Base-by-base conservation (phyloP, 768 basidiomycete genomes). In the Pleurotus djamor region DNA sequence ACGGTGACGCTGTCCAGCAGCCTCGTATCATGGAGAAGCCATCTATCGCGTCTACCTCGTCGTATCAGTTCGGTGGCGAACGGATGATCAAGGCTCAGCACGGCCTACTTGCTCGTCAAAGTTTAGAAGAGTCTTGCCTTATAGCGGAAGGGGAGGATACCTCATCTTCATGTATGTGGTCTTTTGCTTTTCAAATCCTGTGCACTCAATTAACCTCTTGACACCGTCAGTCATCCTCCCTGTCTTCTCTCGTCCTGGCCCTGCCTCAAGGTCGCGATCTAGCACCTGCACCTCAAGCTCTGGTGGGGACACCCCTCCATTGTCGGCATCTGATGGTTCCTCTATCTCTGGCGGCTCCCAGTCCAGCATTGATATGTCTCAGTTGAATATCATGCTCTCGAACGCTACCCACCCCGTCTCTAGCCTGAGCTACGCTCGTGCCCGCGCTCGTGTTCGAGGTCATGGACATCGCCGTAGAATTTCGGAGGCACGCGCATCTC, bases 361-460 rank as follows among this genome's bases (percentile, higher is more conserved):
- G 68, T 91, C 88, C 0, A 91, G 90, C 71, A 85, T 92, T 58
- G 91, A 93, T 68, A 68, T 92, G 2, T 78, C 81, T 0, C 83
- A 85, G 1, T 69, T 93, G 57, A 84, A 84, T 61, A 62, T 74
- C 3, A 70, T 84, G 14, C 78, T 93, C 14, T 69, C 84, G 4
- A 86, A 85, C 49, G 68, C 79, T 0, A 82, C 85, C 0, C 77
- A 83, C 43, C 83, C 86, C 0, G 67, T 75, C 34, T 75, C 83
- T 7, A 79, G 68, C 17, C 71, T 70, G 6, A 17, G 48, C 21
- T 21, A 43, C 28, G 59, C 59, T 5, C 52, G 54, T 14, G 71
- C 75, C 2, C 72, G 83, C 35, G 71, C 78, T 48, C 70, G 77
- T 17, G 71, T 76, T 16, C 80, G 80, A 14, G 87, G 89, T 0